phyloP scores from a whole-genome alignment of 1,284 basidiomycete species.

The Grifola frondosa region DNA sequence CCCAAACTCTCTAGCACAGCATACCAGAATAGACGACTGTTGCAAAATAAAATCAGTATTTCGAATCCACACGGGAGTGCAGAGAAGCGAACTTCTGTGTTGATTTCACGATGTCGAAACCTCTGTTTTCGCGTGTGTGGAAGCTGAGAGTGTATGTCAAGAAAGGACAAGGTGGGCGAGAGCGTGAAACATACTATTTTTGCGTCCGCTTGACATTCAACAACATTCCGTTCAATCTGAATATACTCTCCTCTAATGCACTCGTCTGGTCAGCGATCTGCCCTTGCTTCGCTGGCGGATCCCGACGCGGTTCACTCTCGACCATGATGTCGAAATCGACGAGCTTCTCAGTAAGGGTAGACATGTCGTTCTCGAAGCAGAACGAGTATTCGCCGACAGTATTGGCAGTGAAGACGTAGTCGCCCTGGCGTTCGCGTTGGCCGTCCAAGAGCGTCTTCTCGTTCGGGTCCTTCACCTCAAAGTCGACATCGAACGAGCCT shows the following conservation, averaged over 20 bases:
- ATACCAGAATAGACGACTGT: conserved; percentile 88
- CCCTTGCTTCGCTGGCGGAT: conserved; percentile 76
- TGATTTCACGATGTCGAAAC: conserved; percentile 77
- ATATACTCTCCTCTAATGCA: conserved; percentile 90
- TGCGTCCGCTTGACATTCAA: conserved; percentile 87
- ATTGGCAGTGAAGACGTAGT: conserved; percentile 97
- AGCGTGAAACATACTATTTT: conserved; percentile 86
- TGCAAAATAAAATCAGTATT: too few species aligned
- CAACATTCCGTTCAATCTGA: conserved; percentile 83
- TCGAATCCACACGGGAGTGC: too few species aligned
- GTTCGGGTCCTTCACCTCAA: conserved; percentile 87
- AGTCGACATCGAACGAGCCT: conserved; percentile 97
- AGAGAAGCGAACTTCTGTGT: conserved; percentile 66
- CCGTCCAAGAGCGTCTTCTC: conserved; percentile 88
- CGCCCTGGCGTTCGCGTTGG: conserved; percentile 87
- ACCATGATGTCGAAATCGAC: conserved; percentile 98
- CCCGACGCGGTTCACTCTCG: conserved; percentile 88
- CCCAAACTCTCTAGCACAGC: conserved; percentile 75
- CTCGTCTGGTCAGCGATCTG: conserved; percentile 90
- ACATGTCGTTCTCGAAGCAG: conserved; percentile 98
- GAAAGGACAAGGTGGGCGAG: too few species aligned
- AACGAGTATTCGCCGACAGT: conserved; percentile 94
- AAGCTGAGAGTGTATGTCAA: too few species aligned
- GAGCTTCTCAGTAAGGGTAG: conserved; percentile 85
- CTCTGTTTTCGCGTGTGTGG: conserved; percentile 80